A percentile compares a stretch with the other conserved stretches of the same genome.
These are phyloP conservation scores for Mucor piriformis DNA, from an alignment of 371 early-diverging fungal genomes.

Conservation along the genomic window DNA sequence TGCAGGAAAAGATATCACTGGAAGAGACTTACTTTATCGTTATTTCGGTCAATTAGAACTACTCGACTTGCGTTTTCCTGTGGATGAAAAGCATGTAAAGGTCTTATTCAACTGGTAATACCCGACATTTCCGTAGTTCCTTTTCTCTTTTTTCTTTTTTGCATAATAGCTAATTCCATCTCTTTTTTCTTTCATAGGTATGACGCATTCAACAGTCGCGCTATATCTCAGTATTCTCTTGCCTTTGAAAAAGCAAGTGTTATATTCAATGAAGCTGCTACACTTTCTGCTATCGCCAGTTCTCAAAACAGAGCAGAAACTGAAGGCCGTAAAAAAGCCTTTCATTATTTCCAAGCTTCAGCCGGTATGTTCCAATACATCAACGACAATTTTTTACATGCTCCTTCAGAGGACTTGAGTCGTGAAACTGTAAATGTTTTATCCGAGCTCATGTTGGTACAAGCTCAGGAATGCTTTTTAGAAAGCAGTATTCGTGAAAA, in stretches of 20 bases:
- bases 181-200: slow-evolving; percentile 56
- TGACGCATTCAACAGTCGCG: slow-evolving; percentile 75
- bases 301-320: slow-evolving; percentile 75
- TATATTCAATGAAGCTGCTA: slow-evolving; percentile 92
- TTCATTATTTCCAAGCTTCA: slow-evolving; percentile 88
- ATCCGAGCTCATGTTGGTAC: slow-evolving; percentile 85
- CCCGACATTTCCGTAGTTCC: not conserved
- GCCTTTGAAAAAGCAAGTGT: slow-evolving; percentile 96
- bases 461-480: slow-evolving; percentile 93
- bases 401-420: slow-evolving; percentile 90
- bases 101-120: slow-evolving; percentile 87
- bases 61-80: slow-evolving; percentile 90
- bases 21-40: slow-evolving; percentile 89
- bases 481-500: slow-evolving; percentile 86
- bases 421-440: slow-evolving; percentile 86
- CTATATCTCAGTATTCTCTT: slow-evolving; percentile 77
- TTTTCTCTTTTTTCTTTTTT: not conserved
- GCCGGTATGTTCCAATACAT: slow-evolving; percentile 93
- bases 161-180: not conserved
- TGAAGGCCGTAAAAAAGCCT: slow-evolving; percentile 78
- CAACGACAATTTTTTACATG: slow-evolving; percentile 96
- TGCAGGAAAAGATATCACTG: slow-evolving; percentile 89
- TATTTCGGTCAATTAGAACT: slow-evolving; percentile 96
- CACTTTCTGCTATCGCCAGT: slow-evolving; percentile 72
- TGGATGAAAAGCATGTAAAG: slow-evolving; percentile 89